Evolutionary conservation across 805 yeast genomes (phyloP).

Genomic region (Kodamaea kakaduensis): DNA sequence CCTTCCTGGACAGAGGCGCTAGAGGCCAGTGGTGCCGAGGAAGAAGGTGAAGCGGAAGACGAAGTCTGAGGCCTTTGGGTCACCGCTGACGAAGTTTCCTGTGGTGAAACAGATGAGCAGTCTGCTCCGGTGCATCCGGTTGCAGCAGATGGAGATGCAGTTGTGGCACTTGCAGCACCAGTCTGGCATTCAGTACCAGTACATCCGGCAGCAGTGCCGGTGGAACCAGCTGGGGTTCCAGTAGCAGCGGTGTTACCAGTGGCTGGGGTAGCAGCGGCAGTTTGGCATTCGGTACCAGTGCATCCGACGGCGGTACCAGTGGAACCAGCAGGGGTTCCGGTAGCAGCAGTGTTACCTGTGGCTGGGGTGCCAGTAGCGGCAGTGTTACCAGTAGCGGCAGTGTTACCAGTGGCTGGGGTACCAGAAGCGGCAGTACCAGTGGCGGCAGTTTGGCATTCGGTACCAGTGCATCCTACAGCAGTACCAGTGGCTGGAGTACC

Average conservation of each 20-base stretch:
- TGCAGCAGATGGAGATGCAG: too few species aligned
- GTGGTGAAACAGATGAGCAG: constrained; percentile 3
- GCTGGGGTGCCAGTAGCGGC: constrained; percentile 1
- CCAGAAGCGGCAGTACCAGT: constrained; percentile 11
- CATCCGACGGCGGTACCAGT: constrained; percentile 27
- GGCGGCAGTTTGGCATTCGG: too few species aligned
- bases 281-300: too few species aligned
- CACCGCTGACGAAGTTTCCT: constrained; percentile 1
- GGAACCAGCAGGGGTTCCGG: constrained; percentile 21
- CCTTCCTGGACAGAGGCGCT: constrained; percentile 5
- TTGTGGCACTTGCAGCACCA: background rate
- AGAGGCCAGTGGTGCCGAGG: constrained; percentile 4
- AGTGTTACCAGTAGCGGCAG: constrained; percentile 1
- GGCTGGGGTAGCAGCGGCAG: constrained; percentile 7
- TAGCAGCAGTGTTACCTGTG: constrained; percentile 30
- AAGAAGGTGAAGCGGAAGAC: background rate
- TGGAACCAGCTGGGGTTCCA: constrained; percentile 13
- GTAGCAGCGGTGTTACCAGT: constrained; percentile 7
- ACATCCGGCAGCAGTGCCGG: constrained; percentile 14
- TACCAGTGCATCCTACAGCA: too few species aligned
- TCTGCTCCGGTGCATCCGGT: constrained; percentile 1
- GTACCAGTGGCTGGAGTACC: constrained; percentile 22
- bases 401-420: background rate
- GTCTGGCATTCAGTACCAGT: background rate
- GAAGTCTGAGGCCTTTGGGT: background rate